Evolutionary conservation across 257 asterid species (phyloP).

Genomic region (Schizonepeta tenuifolia): DNA sequence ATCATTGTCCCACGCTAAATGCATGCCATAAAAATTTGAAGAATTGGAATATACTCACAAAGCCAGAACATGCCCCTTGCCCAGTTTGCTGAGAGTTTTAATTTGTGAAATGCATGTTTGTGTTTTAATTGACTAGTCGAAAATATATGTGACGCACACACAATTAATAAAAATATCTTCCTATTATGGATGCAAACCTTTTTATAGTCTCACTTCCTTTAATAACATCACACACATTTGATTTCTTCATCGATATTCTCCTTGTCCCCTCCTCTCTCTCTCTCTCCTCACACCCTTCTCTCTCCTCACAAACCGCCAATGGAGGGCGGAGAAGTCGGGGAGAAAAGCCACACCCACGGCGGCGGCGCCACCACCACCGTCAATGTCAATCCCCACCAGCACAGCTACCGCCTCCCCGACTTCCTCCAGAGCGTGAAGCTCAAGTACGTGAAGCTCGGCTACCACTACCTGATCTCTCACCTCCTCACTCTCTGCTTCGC

Average conservation of each 20-base stretch:
- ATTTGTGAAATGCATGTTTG: not conserved
- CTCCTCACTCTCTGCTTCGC: conserved; percentile 56
- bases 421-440: conserved; percentile 63
- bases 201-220: not conserved
- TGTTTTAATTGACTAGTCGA: not conserved
- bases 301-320: conserved; percentile 23
- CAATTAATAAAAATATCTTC: not conserved
- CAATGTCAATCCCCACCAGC: conserved; percentile 38
- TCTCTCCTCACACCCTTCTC: not conserved
- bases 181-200: not conserved
- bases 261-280: not conserved
- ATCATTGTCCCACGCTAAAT: too few species aligned
- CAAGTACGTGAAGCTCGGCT: conserved; percentile 67
- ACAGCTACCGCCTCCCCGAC: conserved; percentile 53
- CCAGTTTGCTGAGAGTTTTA: not conserved
- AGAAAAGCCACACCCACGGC: not conserved
- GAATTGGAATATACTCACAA: not conserved
- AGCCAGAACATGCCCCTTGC: not conserved
- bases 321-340: conserved; percentile 38
- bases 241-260: not conserved
- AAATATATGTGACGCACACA: not conserved
- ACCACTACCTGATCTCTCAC: conserved; percentile 66
- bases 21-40: too few species aligned
- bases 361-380: conserved; percentile 28
- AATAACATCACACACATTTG: not conserved